Base-by-base conservation (phyloP, 2,329 filamentous ascomycete species). In the Emmonsiellopsis sp. region DNA sequence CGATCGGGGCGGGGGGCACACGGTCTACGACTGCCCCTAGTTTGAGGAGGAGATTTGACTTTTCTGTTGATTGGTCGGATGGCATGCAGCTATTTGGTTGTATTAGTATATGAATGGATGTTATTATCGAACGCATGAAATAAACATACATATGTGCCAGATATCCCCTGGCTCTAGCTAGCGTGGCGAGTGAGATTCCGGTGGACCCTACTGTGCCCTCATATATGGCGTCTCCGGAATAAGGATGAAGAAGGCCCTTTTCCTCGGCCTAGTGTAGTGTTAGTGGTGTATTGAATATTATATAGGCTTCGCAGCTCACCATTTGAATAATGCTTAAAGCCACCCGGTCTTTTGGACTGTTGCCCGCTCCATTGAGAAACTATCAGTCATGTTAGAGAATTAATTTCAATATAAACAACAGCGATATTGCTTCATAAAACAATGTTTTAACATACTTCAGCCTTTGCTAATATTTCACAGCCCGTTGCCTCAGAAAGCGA, bases 131-230 rank as follows among this genome's bases (percentile, higher is more conserved):
- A 45, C n/a, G 13, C 15, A 38, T 38, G 11, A n/a, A 20, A 5
- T 13, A n/a, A 30, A 16, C 76, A 60, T 72, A 83, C 79, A 98
- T 97, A 71, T 97, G 88, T 34, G 90, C 90, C 59, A 85, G 81
- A 74, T 97, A 97, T 35, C 93, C 93, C 69, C 84, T 81, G 20
- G 93, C 91, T 61, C 91, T 81, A 49, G 89, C 91, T 50, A 98
- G 82, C 0, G 88, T 88, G 2, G 93, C 93, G 8, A 98, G 79
- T 13, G 91, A 96, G 62, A 98, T 97, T 20, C 93, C 93, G 0
- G 93, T 98, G 66, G 89, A 95, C 55, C 93, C 93, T 13, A 95
- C 91, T 1, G 93, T 98, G 59, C 93, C 93, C 74, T 98, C 93
- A 71, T 97, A 98, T 64, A 98, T 90, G 43, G 88, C 94, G 69